Base-by-base conservation (phyloP, 2,329 filamentous ascomycete genomes). In the Alternaria tenuissima region DNA sequence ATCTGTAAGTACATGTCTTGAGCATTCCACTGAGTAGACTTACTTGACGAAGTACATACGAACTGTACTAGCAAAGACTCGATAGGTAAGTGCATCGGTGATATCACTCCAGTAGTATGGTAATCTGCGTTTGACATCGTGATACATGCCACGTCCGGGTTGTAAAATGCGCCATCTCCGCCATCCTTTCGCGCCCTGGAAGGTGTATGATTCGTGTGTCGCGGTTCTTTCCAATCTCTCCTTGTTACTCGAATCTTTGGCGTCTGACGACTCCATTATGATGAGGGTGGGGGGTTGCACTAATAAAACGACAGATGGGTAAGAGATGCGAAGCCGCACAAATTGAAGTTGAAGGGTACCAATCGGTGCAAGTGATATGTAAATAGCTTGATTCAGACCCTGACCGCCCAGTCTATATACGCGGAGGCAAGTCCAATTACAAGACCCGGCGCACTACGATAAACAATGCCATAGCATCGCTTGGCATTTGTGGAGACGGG, bases 11-110 rank as follows among this genome's bases (percentile, higher is more conserved):
- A 20, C n/a, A 3, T 26, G 9, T 12, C 14, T 20, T 14, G 8
- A 14, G 3, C n/a, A 5, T 28, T 18, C 6, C 24, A 4, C 20
- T 11, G 11, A 9, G 7, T 20, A 22, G 16, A n/a, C 74, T 62
- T 62, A 82, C 80, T 85, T 85, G 67, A 87, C 84, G 73, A 87
- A 87, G 73, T 87, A 87, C 77, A 87, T 88, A 2, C 84, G 83
- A 11, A 88, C 76, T 0, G 82, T 86, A 59, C 82, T 85, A 6
- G 85, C 84, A 41, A 87, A 75, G 3, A 82, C 84, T 16, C 85
- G 78, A 66, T 87, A 88, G 5, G 82, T 85, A 63, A 82, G 81
- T 5, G 83, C 85, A 73, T 88, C 85, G 3, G 68, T 77, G 43
- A 86, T 83, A 65, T 88, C 86, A 65, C 81, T 84, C 80, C 80